A percentile compares a stretch with the other conserved stretches of the same genome.
These are phyloP conservation scores for Lentinula raphanica DNA, from an alignment of 768 basidiomycete genomes.

Conservation along the genomic window DNA sequence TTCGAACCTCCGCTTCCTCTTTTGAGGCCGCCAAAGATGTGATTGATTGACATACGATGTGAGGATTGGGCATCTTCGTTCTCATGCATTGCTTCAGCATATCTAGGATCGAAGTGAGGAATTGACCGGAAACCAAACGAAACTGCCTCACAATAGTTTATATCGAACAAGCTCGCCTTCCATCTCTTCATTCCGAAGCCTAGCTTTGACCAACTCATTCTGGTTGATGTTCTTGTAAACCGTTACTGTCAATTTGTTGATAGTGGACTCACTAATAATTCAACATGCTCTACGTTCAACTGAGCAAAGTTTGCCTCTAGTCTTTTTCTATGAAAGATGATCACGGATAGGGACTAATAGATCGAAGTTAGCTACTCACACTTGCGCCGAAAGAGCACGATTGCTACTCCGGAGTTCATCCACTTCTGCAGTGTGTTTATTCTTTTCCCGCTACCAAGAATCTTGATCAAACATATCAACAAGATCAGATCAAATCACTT, in stretches of 20 bases:
- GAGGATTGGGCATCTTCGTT: slow-evolving; percentile 68
- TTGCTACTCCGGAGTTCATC: slow-evolving; percentile 81
- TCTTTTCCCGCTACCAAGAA: slow-evolving; percentile 49
- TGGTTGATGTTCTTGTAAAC: slow-evolving; percentile 19
- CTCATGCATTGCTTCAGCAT: slow-evolving; percentile 75
- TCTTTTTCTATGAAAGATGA: slow-evolving; percentile 51
- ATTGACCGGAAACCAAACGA: background rate
- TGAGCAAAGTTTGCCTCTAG: slow-evolving; percentile 77
- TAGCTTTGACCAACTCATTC: slow-evolving; percentile 88
- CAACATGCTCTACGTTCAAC: slow-evolving; percentile 78
- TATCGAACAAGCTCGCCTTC: slow-evolving; percentile 93
- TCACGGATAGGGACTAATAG: background rate
- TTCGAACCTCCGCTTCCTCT: slow-evolving; percentile 8
- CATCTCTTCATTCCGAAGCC: slow-evolving; percentile 86
- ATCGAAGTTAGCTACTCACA: slow-evolving; percentile 47
- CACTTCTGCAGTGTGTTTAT: slow-evolving; percentile 80
- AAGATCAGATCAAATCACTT: slow-evolving; percentile 10
- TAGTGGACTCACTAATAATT: slow-evolving; percentile 50
- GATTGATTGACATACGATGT: slow-evolving; percentile 47
- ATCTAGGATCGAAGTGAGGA: slow-evolving; percentile 23
- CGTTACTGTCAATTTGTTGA: background rate
- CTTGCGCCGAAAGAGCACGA: slow-evolving; percentile 65
- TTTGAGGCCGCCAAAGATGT: background rate
- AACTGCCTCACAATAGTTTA: slow-evolving; percentile 69
- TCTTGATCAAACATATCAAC: background rate